These are phyloP conservation scores for Talaromyces sp. DNA, from an alignment of 2,329 filamentous ascomycete species.

Conservation along the genomic window DNA sequence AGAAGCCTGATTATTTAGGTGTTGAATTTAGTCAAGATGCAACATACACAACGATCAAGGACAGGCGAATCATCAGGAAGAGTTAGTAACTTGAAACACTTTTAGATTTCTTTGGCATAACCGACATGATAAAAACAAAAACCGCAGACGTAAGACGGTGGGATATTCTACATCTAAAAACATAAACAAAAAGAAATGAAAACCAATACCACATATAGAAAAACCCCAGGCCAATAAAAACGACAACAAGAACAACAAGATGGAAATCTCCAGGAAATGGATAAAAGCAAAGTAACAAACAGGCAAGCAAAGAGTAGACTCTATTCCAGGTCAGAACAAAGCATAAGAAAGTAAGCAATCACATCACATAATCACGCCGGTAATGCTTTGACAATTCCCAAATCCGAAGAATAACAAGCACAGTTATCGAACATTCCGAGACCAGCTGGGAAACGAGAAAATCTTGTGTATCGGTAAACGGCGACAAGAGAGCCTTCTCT, in stretches of 20 bases:
- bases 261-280: neutral
- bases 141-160: constrained; percentile 7
- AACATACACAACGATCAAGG: too few species aligned
- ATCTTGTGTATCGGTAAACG: neutral
- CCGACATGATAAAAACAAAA: neutral
- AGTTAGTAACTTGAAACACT: neutral
- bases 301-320: neutral
- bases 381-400: neutral
- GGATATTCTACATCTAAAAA: constrained; percentile 20
- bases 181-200: neutral
- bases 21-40: neutral
- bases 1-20: constrained; percentile 3
- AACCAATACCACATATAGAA: neutral
- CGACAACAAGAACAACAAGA: neutral
- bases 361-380: constrained; percentile 10
- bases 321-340: constrained; percentile 1
- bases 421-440: neutral
- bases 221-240: neutral
- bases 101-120: constrained; percentile 4
- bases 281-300: neutral
- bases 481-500: neutral
- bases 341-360: neutral
- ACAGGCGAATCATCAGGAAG: neutral
- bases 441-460: constrained; percentile 3
- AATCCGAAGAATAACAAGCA: neutral